Evolutionary conservation across 2,329 filamentous ascomycete genomes (phyloP).

Genomic region (Zopfia rhizophila): DNA sequence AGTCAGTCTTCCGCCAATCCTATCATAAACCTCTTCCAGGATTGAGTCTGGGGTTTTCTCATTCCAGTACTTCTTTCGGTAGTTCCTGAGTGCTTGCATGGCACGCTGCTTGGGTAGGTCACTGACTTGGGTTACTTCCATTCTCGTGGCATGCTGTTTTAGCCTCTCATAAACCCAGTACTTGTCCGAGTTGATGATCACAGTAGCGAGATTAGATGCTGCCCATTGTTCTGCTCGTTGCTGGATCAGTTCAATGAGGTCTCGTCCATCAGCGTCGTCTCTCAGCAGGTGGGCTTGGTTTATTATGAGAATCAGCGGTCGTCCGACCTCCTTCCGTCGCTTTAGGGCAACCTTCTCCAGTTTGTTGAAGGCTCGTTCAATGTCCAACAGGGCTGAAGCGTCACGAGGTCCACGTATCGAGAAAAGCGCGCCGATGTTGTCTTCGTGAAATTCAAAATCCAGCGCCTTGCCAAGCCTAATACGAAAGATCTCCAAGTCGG

Average conservation of each 20-base stretch:
- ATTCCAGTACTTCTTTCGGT: conserved; percentile 80
- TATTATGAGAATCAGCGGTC: conserved; percentile 89
- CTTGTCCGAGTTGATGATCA: conserved; percentile 95
- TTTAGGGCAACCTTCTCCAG: conserved; percentile 91
- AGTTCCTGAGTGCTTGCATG: conserved; percentile 78
- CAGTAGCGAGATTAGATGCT: conserved; percentile 86
- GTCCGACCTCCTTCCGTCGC: conserved; percentile 68
- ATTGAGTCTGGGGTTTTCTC: conserved; percentile 66
- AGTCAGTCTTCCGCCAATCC: conserved; percentile 86
- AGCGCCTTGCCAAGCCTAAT: conserved; percentile 91
- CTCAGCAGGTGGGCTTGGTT: conserved; percentile 93
- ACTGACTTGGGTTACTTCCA: conserved; percentile 89
- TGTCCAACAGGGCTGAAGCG: conserved; percentile 90
- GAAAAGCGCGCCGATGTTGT: conserved; percentile 97
- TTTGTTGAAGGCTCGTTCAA: conserved; percentile 97
- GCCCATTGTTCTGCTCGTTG: conserved; percentile 98
- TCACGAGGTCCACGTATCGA: conserved; percentile 93
- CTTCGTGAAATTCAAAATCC: conserved; percentile 97
- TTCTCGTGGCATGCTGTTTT: conserved; percentile 90
- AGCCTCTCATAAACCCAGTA: conserved; percentile 98
- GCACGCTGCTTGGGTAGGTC: conserved; percentile 85
- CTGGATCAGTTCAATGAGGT: conserved; percentile 92
- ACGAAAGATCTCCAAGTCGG: conserved; percentile 93
- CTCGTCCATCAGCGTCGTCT: conserved; percentile 91
- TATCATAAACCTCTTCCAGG: conserved; percentile 83